Percentiles rank a stretch among this genome's conserved stretches.
Evolutionary conservation across 208 protist genomes (phyloP).

Genomic region (Leishmania tropica): DNA sequence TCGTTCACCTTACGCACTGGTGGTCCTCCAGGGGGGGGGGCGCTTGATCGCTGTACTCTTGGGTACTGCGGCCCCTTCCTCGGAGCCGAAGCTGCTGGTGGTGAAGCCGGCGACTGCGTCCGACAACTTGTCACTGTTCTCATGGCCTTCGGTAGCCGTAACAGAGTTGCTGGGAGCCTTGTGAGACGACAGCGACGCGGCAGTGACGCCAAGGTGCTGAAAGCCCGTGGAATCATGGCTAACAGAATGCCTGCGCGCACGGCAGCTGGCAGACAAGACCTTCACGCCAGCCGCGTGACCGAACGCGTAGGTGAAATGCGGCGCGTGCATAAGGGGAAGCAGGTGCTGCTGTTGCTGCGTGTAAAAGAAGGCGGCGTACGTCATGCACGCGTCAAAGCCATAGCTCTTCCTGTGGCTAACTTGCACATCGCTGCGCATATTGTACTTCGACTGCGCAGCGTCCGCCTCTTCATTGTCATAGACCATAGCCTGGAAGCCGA

Average conservation of each 20-base stretch:
- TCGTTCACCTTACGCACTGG: conserved; percentile 13
- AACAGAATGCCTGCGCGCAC: conserved; percentile 1
- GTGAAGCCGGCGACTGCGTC: neutral
- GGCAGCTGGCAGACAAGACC: conserved; percentile 27
- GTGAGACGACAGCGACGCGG: neutral
- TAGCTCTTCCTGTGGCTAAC: conserved; percentile 33
- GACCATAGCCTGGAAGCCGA: conserved; percentile 62
- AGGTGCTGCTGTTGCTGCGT: conserved; percentile 27
- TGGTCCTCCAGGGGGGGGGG: conserved; percentile 7
- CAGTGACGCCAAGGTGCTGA: neutral
- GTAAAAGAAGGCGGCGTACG: conserved; percentile 69
- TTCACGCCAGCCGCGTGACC: conserved; percentile 37
- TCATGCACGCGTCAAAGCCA: conserved; percentile 73
- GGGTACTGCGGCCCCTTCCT: neutral
- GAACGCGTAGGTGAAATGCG: conserved; percentile 34
- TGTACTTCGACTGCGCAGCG: neutral
- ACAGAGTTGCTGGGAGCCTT: neutral
- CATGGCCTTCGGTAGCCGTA: neutral
- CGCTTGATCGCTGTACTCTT: neutral
- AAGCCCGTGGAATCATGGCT: neutral
- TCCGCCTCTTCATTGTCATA: conserved; percentile 42
- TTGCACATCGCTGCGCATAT: conserved; percentile 51
- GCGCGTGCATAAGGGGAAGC: conserved; percentile 17
- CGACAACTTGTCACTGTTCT: neutral
- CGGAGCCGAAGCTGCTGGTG: conserved; percentile 9